A percentile compares a stretch with the other conserved stretches of the same genome.
phyloP scores from a whole-genome alignment of 2,329 filamentous ascomycete genomes.

The Colletotrichum chrysophilum region DNA sequence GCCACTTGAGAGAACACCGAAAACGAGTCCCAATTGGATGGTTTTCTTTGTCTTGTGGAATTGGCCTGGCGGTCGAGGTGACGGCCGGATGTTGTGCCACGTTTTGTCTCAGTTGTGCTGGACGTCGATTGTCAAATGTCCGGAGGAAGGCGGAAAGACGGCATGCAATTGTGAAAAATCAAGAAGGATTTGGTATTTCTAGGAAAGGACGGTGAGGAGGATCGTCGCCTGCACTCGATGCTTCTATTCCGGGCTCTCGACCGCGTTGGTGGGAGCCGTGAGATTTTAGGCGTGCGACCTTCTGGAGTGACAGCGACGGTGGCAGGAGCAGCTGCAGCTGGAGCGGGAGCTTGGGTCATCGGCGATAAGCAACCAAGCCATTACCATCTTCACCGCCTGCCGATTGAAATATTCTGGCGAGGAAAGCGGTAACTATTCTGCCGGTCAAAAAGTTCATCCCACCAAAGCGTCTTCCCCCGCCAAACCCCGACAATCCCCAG shows the following conservation, averaged over 20 bases:
- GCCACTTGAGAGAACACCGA: neutral
- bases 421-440: neutral
- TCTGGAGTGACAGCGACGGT: neutral
- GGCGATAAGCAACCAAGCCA: neutral
- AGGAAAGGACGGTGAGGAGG: neutral
- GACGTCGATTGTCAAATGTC: neutral
- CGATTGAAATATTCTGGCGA: neutral
- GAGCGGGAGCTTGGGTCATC: neutral
- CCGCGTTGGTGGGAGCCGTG: neutral
- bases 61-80: neutral
- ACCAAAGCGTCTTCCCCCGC: neutral
- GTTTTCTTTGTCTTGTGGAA: neutral
- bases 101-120: neutral
- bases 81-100: neutral
- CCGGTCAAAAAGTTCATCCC: constrained; percentile 18
- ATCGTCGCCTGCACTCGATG: neutral
- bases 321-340: neutral
- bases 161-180: neutral
- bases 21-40: neutral
- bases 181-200: neutral
- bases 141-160: neutral
- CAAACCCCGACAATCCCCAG: neutral
- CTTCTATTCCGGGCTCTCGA: neutral
- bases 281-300: constrained; percentile 12
- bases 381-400: neutral